Base-by-base conservation (phyloP, 192 early-diverging fungal species). In the Entomortierella beljakovae region DNA sequence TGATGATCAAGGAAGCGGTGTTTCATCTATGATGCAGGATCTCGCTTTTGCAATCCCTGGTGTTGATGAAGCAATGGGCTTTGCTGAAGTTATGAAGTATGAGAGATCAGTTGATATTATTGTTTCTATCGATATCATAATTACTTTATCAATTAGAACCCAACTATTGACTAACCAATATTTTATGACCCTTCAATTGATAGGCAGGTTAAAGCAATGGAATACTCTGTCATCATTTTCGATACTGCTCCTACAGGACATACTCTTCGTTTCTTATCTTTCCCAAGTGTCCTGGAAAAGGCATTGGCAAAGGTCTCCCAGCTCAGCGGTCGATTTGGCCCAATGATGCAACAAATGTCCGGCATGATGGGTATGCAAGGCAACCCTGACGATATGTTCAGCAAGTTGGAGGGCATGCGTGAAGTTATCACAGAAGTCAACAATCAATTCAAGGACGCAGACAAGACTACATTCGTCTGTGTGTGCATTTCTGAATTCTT, bases 11-110 rank as follows among this genome's bases (percentile, higher is more conserved):
- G 82, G 81, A 65, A 89, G 88, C 61, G 88, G 89, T 38, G 93
- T 94, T 89, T 93, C 92, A 61, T 87, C 90, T 33, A 93, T 95
- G 83, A 92, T 99, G 87, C 94, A 97, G 85, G 98, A 99, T 84
- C 90, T 99, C 70, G 97, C 97, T 10, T 99, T 98, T 83, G 96
- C 96, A 33, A 99, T 99, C 83, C 98, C 98, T 32, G 98, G 98
- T 81, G 97, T 99, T 16, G 98, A 99, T 82, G 98, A 99, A 83
- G 98, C 98, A 25, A 99, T 99, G 97, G 95, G 96, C 49, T 99
- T 99, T 86, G 97, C 97, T n/a, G 98, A 99, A 79, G 98, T 99
- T 18, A 99, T 99, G 98, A 99, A 99, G 91, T 93, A 86, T 35
- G 84, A 62, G 77, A 28, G 25, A 33, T 33, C 2, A 3, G 25